Conservation (phyloP, 495 filamentous ascomycete genomes). For the Trichoderma erinaceum region DNA sequence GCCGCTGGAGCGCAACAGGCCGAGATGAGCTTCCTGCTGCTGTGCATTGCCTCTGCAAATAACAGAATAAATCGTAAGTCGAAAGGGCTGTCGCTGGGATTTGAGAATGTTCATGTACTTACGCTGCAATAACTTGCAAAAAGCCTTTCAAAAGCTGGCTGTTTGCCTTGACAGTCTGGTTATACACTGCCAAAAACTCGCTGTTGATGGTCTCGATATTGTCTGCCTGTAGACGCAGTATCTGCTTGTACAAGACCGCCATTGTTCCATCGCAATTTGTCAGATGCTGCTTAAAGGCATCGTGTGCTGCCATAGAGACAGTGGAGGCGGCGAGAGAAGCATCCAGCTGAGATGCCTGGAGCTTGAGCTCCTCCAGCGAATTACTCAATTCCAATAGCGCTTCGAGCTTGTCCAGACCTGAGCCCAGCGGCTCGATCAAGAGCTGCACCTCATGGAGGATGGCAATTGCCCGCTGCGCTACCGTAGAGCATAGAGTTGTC, state of each 20-base stretch:
- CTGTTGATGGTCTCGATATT: neutral
- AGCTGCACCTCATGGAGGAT: neutral
- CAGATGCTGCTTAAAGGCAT: neutral
- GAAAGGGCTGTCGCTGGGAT: no score
- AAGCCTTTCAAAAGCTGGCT: neutral
- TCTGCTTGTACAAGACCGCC: slow-evolving; percentile 5
- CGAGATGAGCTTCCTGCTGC: neutral
- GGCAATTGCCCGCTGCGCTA: neutral
- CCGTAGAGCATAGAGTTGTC: neutral
- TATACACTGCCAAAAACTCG: neutral
- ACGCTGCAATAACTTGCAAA: neutral
- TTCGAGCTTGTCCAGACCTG: neutral
- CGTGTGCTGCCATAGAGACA: neutral
- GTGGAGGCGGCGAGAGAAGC: neutral
- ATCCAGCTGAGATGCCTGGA: neutral
- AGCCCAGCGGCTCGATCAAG: neutral
- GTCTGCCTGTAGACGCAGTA: neutral
- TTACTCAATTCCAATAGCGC: neutral
- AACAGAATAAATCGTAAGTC: neutral
- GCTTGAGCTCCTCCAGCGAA: neutral
- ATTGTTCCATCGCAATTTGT: neutral
- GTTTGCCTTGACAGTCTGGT: neutral
- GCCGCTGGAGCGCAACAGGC: no score
- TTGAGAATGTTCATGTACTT: neutral
- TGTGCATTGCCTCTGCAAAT: neutral